Evolutionary conservation across 192 early-diverging fungal genomes (phyloP).

Genomic region (Linnemannia schmuckeri): DNA sequence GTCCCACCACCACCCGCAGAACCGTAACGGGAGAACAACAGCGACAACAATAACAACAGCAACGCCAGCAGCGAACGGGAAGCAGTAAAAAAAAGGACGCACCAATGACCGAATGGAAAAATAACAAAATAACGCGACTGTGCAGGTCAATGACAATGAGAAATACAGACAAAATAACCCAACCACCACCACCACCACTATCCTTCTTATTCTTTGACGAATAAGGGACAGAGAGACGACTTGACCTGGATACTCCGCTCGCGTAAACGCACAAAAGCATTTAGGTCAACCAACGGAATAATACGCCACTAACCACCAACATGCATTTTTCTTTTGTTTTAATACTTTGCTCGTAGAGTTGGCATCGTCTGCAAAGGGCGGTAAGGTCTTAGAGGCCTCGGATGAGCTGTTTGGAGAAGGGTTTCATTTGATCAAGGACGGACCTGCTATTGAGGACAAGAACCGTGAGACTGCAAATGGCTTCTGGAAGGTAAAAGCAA

Average conservation of each 20-base stretch:
- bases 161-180: not conserved
- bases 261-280: not conserved
- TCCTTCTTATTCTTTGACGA: not conserved
- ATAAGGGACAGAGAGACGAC: not conserved
- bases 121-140: constrained; percentile 2
- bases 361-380: constrained; percentile 77
- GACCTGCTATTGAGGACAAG: constrained; percentile 74
- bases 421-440: constrained; percentile 81
- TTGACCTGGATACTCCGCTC: not conserved
- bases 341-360: constrained; percentile 66
- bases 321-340: not conserved
- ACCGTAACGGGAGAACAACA: not conserved
- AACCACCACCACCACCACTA: not conserved
- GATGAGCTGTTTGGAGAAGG: constrained; percentile 96
- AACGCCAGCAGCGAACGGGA: not conserved
- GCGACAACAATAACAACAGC: not conserved
- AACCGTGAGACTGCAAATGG: constrained; percentile 67
- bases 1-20: too few relatives aligned
- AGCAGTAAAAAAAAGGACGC: not conserved
- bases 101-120: not conserved
- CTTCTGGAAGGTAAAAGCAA: constrained; percentile 53
- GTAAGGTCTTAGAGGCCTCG: constrained; percentile 81
- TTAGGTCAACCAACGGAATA: not conserved
- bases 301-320: not conserved
- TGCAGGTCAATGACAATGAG: not conserved